These are phyloP conservation scores for Luffa acutangula DNA, from an alignment of 306 rosid genomes.

Conservation along the genomic window DNA sequence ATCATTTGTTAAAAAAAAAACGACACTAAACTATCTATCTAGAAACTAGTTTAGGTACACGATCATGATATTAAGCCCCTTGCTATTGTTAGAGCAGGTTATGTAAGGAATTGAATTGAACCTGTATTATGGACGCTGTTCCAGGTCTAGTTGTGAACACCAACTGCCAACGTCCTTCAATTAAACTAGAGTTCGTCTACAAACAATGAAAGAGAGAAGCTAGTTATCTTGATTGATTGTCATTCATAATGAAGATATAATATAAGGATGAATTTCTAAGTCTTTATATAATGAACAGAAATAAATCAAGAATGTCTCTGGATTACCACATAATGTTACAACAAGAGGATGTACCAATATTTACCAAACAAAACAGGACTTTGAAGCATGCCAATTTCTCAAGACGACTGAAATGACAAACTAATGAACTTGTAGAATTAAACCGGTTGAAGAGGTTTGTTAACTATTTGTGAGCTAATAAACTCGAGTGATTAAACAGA, in stretches of 20 bases:
- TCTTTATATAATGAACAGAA: neutral
- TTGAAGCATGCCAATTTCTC: neutral
- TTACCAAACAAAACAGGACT: neutral
- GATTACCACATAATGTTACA: neutral
- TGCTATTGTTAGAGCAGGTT: neutral
- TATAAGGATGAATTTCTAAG: neutral
- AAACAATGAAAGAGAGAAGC: neutral
- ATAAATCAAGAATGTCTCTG: neutral
- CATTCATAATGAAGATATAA: neutral
- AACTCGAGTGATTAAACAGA: neutral
- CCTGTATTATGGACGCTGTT: slow-evolving; percentile 91
- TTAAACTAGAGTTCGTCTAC: slow-evolving; percentile 68
- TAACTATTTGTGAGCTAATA: neutral
- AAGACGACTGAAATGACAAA: neutral
- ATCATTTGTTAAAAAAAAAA: neutral
- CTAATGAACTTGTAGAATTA: neutral
- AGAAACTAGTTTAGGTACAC: neutral
- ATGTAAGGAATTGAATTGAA: slow-evolving; percentile 9
- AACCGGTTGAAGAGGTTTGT: neutral
- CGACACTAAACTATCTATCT: neutral
- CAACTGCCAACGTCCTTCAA: slow-evolving; percentile 90
- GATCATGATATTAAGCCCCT: neutral
- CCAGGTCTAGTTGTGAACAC: slow-evolving; percentile 92
- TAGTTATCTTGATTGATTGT: neutral
- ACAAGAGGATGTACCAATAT: neutral